These are phyloP conservation scores for Acrocalymma vagum DNA, from an alignment of 2,329 filamentous ascomycete genomes.

Conservation along the genomic window DNA sequence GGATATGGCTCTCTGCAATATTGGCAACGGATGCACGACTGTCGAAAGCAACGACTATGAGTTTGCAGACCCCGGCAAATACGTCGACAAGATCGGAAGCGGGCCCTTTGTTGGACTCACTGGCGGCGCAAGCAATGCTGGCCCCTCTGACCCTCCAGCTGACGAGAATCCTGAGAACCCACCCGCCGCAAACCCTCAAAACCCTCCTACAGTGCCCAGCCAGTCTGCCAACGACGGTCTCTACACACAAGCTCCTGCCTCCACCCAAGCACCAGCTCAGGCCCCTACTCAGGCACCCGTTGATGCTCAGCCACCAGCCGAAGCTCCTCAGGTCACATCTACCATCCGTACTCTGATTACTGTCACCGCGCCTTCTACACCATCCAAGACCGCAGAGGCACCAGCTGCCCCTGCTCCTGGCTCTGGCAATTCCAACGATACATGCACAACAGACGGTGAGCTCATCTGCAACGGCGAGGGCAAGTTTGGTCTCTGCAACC, in stretches of 20 bases:
- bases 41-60: constrained; percentile 52
- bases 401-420: constrained; percentile 9
- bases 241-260: constrained; percentile 11
- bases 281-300: constrained; percentile 6
- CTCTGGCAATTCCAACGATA: constrained; percentile 11
- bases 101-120: constrained; percentile 37
- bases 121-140: constrained; percentile 16
- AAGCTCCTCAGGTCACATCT: constrained; percentile 15
- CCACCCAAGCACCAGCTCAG: constrained; percentile 7
- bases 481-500: constrained; percentile 51
- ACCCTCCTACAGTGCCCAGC: no score
- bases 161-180: constrained; percentile 7
- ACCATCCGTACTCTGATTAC: constrained; percentile 33
- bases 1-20: constrained; percentile 77
- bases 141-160: constrained; percentile 7
- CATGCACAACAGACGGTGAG: constrained; percentile 45
- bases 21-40: constrained; percentile 63
- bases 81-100: constrained; percentile 44
- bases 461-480: constrained; percentile 47
- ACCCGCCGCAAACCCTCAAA: no score
- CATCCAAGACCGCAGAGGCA: constrained; percentile 9
- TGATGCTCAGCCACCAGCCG: constrained; percentile 3
- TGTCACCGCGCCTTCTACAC: constrained; percentile 25
- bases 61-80: constrained; percentile 73
- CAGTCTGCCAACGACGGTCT: background rate